These are phyloP conservation scores for Cenococcum geophilum DNA, from an alignment of 495 filamentous ascomycete species.

Conservation along the genomic window DNA sequence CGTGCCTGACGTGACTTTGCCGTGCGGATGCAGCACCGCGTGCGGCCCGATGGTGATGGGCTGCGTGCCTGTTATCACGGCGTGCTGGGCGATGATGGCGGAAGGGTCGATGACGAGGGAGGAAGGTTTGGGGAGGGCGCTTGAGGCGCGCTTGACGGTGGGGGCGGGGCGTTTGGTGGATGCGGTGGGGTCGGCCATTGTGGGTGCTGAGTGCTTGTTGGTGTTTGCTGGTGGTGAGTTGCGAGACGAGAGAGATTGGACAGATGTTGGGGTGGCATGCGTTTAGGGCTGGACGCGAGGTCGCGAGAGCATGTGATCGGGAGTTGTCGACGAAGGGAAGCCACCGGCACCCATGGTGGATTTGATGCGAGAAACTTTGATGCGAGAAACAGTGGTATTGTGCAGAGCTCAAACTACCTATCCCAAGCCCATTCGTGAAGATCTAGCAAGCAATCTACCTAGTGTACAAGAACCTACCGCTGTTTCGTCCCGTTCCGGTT, in stretches of 20 bases:
- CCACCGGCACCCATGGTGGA: background rate
- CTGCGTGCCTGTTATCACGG: conserved; percentile 63
- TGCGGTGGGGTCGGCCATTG: conserved; percentile 10
- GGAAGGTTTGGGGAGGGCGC: conserved; percentile 50
- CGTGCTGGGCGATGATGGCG: conserved; percentile 70
- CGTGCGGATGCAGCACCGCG: conserved; percentile 77
- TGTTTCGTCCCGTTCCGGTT: background rate
- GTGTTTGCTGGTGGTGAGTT: background rate
- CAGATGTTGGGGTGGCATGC: background rate
- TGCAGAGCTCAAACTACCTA: background rate
- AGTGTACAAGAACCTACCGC: background rate
- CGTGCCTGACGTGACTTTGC: conserved; percentile 58
- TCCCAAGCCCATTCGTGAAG: background rate
- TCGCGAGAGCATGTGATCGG: background rate
- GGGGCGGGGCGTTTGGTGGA: conserved; percentile 15
- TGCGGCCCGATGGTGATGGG: conserved; percentile 63
- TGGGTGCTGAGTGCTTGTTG: conserved; percentile 16
- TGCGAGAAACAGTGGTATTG: background rate
- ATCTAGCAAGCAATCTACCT: background rate
- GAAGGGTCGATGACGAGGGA: conserved; percentile 59
- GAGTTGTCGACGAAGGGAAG: too few species aligned
- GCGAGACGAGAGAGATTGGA: background rate
- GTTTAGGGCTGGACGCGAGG: too few species aligned
- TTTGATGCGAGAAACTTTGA: background rate
- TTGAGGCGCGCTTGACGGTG: conserved; percentile 22